A percentile compares a stretch with the other conserved stretches of the same genome.
phyloP scores from a whole-genome alignment of 2,329 filamentous ascomycete species.

The Davidsoniella neocaledoniae region DNA sequence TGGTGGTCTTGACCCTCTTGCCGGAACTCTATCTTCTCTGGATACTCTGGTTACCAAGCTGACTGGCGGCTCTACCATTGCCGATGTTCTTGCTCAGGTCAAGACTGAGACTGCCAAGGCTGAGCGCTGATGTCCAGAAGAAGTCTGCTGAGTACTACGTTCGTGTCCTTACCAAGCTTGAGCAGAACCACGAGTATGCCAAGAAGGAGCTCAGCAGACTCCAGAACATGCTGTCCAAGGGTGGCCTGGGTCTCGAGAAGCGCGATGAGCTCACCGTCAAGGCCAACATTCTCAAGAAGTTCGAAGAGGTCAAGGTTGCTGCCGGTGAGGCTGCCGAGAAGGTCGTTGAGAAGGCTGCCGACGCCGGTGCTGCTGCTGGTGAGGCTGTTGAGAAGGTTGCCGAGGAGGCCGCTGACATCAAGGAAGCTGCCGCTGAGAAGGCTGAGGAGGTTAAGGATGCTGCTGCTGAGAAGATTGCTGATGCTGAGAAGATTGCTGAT shows the following conservation, averaged over 20 bases:
- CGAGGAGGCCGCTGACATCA: conserved; percentile 1
- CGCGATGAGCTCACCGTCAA: conserved; percentile 72
- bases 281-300: conserved; percentile 74
- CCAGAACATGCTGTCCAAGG: conserved; percentile 67
- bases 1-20: conserved; percentile 59
- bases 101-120: conserved; percentile 48
- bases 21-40: conserved; percentile 67
- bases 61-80: conserved; percentile 35
- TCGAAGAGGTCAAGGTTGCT: conserved; percentile 35
- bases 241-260: conserved; percentile 71
- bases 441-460: not conserved
- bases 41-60: conserved; percentile 64
- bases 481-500: not conserved
- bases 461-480: conserved; percentile 1
- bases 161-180: conserved; percentile 74
- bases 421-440: conserved; percentile 6
- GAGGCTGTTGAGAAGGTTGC: too few relatives aligned
- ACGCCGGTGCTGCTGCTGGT: not conserved
- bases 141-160: conserved; percentile 91
- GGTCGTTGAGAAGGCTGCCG: conserved; percentile 4
- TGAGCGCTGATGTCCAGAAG: conserved; percentile 45
- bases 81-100: conserved; percentile 51
- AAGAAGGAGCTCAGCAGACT: conserved; percentile 74
- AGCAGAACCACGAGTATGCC: conserved; percentile 59
- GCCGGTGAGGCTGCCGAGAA: conserved; percentile 30